A percentile compares a stretch with the other conserved stretches of the same genome.
These are phyloP conservation scores for Coemansia sp. DNA, from an alignment of 192 early-diverging fungal genomes.

Conservation along the genomic window DNA sequence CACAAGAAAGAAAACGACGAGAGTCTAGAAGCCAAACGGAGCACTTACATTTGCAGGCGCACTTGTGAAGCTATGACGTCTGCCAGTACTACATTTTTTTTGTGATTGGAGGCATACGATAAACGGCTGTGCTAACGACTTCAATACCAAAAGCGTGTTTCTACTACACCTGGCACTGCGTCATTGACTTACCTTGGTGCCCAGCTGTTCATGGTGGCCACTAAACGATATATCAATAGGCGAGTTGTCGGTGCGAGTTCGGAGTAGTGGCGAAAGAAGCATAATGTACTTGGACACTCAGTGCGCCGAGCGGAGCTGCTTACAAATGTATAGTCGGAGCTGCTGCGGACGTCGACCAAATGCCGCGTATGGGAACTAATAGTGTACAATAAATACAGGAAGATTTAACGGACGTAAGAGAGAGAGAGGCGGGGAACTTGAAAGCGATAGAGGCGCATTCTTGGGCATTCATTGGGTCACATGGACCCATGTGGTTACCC, in stretches of 20 bases:
- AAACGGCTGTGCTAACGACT: neutral
- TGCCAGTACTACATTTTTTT: slow-evolving; percentile 5
- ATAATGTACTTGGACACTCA: neutral
- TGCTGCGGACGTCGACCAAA: neutral
- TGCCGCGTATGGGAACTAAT: neutral
- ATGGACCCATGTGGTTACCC: neutral
- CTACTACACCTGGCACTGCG: neutral
- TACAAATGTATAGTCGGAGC: neutral
- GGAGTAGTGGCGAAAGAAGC: neutral
- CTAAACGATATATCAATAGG: neutral
- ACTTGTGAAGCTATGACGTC: slow-evolving; percentile 13
- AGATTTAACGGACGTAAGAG: no score
- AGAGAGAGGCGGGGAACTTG: neutral
- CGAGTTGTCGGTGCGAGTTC: slow-evolving; percentile 1
- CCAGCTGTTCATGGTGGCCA: slow-evolving; percentile 18
- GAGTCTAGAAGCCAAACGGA: neutral
- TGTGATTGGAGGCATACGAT: neutral
- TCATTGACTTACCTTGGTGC: slow-evolving; percentile 20
- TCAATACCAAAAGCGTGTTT: neutral
- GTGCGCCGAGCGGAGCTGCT: neutral
- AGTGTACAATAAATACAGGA: neutral
- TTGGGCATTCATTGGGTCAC: neutral
- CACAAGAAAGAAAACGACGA: neutral
- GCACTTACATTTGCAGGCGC: slow-evolving; percentile 27
- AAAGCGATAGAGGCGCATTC: neutral